Evolutionary conservation across 2,329 filamentous ascomycete species (phyloP).

Genomic region (Anthostomella pinea): DNA sequence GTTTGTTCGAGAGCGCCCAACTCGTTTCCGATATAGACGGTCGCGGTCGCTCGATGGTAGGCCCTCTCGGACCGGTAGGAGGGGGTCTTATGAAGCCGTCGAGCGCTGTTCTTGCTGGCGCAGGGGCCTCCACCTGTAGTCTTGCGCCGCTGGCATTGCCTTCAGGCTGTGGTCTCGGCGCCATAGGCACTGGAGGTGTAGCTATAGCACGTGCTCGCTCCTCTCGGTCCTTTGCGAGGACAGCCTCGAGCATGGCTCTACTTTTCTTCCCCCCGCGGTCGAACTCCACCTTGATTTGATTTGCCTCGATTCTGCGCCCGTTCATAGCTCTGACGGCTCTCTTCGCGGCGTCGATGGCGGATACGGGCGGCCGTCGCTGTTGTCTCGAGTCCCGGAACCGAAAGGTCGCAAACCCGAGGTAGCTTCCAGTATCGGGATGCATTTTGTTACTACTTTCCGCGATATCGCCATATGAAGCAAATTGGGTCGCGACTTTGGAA

Average conservation of each 20-base stretch:
- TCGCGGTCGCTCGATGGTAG: conserved; percentile 54
- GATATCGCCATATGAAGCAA: conserved; percentile 82
- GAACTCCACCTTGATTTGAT: conserved; percentile 76
- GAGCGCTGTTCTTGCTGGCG: conserved; percentile 29
- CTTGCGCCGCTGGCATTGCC: conserved; percentile 11
- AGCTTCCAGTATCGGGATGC: conserved; percentile 90
- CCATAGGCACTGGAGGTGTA: conserved; percentile 22
- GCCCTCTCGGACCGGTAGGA: conserved; percentile 83
- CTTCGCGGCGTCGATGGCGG: conserved; percentile 77
- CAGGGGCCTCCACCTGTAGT: conserved; percentile 6
- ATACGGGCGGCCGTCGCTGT: conserved; percentile 52
- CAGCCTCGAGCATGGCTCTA: conserved; percentile 70
- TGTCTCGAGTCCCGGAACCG: conserved; percentile 74
- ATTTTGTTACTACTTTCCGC: conserved; percentile 90
- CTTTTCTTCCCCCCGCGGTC: conserved; percentile 87
- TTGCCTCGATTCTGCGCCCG: conserved; percentile 74
- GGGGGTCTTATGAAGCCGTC: conserved; percentile 62
- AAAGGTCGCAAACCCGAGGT: conserved; percentile 89
- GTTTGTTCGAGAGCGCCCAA: conserved; percentile 40
- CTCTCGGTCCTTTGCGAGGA: conserved; percentile 66
- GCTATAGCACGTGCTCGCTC: conserved; percentile 43
- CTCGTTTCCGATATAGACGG: conserved; percentile 34
- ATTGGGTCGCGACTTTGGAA: conserved; percentile 70
- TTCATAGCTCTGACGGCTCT: conserved; percentile 75
- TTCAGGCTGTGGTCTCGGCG: conserved; percentile 30